Conservation (phyloP, 192 early-diverging fungal species). For the Funneliformis mosseae region DNA sequence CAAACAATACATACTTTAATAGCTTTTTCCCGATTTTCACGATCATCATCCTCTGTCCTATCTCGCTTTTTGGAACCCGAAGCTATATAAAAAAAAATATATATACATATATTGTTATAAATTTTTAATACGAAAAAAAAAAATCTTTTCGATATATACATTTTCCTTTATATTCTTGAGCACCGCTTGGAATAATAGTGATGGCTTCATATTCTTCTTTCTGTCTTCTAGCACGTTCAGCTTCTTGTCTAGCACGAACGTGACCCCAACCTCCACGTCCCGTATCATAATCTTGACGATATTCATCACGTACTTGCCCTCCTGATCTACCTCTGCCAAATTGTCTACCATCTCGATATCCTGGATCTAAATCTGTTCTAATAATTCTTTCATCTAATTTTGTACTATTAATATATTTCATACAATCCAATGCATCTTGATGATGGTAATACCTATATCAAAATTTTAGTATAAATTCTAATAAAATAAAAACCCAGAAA, state of each 20-base stretch:
- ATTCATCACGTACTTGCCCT: slow-evolving; percentile 91
- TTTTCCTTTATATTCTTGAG: slow-evolving; percentile 42
- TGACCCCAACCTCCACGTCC: slow-evolving; percentile 97
- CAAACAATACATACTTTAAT: neutral
- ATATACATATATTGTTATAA: too few relatives aligned
- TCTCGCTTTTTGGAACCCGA: neutral
- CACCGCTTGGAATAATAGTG: slow-evolving; percentile 56
- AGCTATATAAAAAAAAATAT: too few relatives aligned
- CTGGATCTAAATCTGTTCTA: slow-evolving; percentile 94
- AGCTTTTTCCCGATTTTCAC: neutral
- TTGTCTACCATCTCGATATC: slow-evolving; percentile 90
- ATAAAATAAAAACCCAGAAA: neutral
- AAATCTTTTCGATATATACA: neutral
- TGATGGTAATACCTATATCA: slow-evolving; percentile 80
- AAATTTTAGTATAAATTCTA: neutral
- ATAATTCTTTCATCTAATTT: slow-evolving; percentile 95
- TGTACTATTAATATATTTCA: slow-evolving; percentile 92
- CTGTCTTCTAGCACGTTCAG: slow-evolving; percentile 66
- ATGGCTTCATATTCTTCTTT: slow-evolving; percentile 73
- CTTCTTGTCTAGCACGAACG: slow-evolving; percentile 66
- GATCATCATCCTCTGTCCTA: slow-evolving; percentile 10
- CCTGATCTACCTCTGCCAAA: slow-evolving; percentile 93
- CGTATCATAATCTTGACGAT: slow-evolving; percentile 92
- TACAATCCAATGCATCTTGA: slow-evolving; percentile 87
- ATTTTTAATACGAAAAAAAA: neutral